A percentile compares a stretch with the other conserved stretches of the same genome.
Conservation (phyloP, 2,329 filamentous ascomycete genomes). For the Chaetomiaceae sp. region DNA sequence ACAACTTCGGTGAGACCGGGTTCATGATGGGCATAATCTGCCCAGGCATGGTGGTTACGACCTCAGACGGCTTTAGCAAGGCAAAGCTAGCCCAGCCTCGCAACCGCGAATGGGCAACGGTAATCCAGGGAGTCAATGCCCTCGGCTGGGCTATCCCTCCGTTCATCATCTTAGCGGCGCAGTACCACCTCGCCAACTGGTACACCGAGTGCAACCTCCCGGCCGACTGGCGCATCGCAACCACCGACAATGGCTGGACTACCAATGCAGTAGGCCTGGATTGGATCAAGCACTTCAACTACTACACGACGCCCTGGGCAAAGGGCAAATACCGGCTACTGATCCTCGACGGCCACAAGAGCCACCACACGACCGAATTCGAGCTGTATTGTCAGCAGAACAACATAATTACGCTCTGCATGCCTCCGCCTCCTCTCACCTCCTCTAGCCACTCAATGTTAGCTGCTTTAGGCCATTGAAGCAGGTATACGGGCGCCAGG, state of each 20-base stretch:
- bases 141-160: constrained; percentile 12
- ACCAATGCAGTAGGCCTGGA: constrained; percentile 1
- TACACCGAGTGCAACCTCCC: constrained; percentile 7
- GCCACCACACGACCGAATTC: constrained; percentile 6
- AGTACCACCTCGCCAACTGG: constrained; percentile 12
- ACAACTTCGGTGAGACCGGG: too few species aligned
- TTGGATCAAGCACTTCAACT: constrained; percentile 9
- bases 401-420: neutral
- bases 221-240: constrained; percentile 7
- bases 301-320: neutral
- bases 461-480: neutral
- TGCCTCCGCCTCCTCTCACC: neutral
- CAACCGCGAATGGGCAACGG: constrained; percentile 13
- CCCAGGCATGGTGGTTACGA: constrained; percentile 7
- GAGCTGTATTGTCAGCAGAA: constrained; percentile 3
- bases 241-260: constrained; percentile 3
- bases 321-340: constrained; percentile 12
- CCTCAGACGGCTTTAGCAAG: constrained; percentile 9
- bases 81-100: constrained; percentile 11
- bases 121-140: constrained; percentile 16
- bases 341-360: constrained; percentile 11
- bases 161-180: constrained; percentile 9
- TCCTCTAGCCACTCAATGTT: constrained; percentile 5
- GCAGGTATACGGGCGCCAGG: neutral
- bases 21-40: neutral